Conservation (phyloP, 352 stramenopile genomes). For the Phytophthora sp. region DNA sequence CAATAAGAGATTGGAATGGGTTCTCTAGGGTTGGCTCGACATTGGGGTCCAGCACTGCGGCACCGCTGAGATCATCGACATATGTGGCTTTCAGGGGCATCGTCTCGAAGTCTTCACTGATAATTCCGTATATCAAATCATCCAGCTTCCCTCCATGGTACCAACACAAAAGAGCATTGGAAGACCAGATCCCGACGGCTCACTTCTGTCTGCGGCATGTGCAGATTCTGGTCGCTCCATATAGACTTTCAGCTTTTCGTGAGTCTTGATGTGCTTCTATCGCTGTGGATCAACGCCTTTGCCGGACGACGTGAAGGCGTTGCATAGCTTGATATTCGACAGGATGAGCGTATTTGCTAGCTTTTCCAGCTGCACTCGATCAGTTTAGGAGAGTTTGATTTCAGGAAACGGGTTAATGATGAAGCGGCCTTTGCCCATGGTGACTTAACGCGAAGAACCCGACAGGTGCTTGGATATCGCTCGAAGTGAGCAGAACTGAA, state of each 20-base stretch:
- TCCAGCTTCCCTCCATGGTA: too few relatives aligned
- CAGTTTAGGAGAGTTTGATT: constrained; percentile 17
- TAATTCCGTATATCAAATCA: too few relatives aligned
- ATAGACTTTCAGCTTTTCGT: constrained; percentile 37
- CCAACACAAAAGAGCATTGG: constrained; percentile 21
- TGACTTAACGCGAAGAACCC: too few relatives aligned
- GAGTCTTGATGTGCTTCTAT: constrained; percentile 38
- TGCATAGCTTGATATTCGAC: not conserved
- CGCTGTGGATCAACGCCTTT: constrained; percentile 21
- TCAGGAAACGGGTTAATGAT: constrained; percentile 31
- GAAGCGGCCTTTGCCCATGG: constrained; percentile 21
- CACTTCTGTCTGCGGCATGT: not conserved
- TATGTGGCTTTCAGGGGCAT: constrained; percentile 23
- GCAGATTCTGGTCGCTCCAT: constrained; percentile 16
- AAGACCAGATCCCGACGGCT: not conserved
- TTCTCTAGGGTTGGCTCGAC: constrained; percentile 18
- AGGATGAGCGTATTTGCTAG: constrained; percentile 16
- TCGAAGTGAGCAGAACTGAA: too few relatives aligned
- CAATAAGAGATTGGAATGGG: constrained; percentile 12
- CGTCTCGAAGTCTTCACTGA: constrained; percentile 29
- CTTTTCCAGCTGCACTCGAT: constrained; percentile 17
- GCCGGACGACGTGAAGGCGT: constrained; percentile 10
- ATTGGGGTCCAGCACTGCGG: not conserved
- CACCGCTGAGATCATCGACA: constrained; percentile 15
- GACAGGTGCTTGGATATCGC: too few relatives aligned